Base-by-base conservation (phyloP, 2,329 filamentous ascomycete species). In the Aspergillus jensenii region DNA sequence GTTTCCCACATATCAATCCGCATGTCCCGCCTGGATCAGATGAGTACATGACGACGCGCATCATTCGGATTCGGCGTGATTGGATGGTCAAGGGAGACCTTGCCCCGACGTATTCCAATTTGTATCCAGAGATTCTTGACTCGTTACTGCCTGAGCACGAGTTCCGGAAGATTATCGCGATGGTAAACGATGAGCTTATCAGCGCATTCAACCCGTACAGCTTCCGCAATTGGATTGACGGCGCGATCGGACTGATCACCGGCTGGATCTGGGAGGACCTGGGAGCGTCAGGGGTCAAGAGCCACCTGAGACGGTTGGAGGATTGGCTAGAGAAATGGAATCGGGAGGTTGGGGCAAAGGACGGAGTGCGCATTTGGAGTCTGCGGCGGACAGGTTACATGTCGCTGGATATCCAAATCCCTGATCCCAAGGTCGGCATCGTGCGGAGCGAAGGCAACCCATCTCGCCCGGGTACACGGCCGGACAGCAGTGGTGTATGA, bases 241-340 rank as follows among this genome's bases (percentile, higher is more conserved):
- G 86, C 12, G 73, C 91, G 11, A 72, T 98, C 65, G 92, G 93
- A 2, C 80, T 96, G 4, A 76, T 92, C 35, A 98, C 95, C 0
- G 90, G 93, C 21, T 99, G 93, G 90, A 69, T 98, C 35, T 98
- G 92, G 91, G 95, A 99, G 59, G 93, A 98, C 71, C 68, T 93
- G 21, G 92, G 93, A 2, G 76, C 91, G 37, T 90, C 90, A 3
- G 86, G 83, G 8, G 84, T 89, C 59, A 98, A 98, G 78, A 79
- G 81, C 21, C 83, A 87, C 55, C 74, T 96, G 46, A 83, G 81
- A 55, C 81, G 78, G 9, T 77, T 97, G 17, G 95, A 99, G 76
- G 75, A 74, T 39, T 96, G 90, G 87, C 84, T 99, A 54, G 90
- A 96, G 63, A 82, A 86, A 59, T 97, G 93, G 93, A 99, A 99